Evolutionary conservation across 2,329 filamentous ascomycete genomes (phyloP), one percentile per base, ranked within the genome.

Genomic region (Arthroderma sp.): DNA sequence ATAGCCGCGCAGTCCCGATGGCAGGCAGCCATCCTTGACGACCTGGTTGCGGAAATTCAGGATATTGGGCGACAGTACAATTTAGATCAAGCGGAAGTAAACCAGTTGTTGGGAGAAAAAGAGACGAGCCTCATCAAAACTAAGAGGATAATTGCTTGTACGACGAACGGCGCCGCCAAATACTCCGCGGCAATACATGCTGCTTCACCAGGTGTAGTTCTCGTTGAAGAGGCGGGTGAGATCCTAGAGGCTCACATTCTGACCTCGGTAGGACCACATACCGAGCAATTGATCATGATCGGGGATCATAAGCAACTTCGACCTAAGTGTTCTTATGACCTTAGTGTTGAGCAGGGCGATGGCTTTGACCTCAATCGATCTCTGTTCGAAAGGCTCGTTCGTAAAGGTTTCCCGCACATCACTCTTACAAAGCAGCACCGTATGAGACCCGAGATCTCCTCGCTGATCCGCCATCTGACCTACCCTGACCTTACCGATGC

Each of bases 201-300:
- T 0, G 73, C 72, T 0, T 58, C 62, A 0, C 78, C 80, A 0
- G 75, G 77, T 1, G 65, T 83, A 2, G 59, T 85, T 1, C 55
- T 87, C 0, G 74, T 84, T 0, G 82, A 86, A 56, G 82, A 86
- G 57, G 82, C 81, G 0, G 82, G 80, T 1, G 81, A 86, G 49
- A 82, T 86, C 3, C 64, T 85, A 0, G 82, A 86, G 56, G 70
- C 71, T 1, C 81, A 85, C 50, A 66, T 82, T 1, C 58, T 85
- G 0, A 74, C 81, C 0, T 73, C 81, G 0, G 52, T 85, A 44
- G 65, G 67, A 0, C 57, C 70, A 0, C 31, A 43, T 29, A 47
- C 45, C 4, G 54, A 81, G 47, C 78, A 85, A 36, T 56, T 85
- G 1, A 70, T 85, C 0, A 58, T 84, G 3, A 85, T 86, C 7